Base-by-base conservation (phyloP, 2,329 filamentous ascomycete genomes). In the Coniella vitis region DNA sequence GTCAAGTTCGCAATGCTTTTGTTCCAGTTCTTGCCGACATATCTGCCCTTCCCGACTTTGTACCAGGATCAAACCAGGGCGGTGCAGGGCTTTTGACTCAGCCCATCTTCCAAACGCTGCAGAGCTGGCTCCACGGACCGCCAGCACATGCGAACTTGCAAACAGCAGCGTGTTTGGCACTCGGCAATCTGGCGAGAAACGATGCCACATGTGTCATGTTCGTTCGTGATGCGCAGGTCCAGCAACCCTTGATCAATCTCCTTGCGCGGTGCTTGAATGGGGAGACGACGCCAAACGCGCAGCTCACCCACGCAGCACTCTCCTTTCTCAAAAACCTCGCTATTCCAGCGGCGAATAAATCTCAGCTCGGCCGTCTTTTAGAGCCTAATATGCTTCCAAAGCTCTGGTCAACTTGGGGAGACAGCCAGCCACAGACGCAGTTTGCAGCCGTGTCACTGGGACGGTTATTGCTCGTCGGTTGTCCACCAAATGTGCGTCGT, bases 321-420 rank as follows among this genome's bases (percentile, higher is more conserved):
- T 75, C 78, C 7, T 82, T 83, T 57, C 72, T 83, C 52, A 83
- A 82, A 62, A 84, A 84, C 60, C 73, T 84, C 8, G 76, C 80
- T 21, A 78, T 84, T 44, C 77, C 79, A 0, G 49, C 63, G 0
- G 59, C 62, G 21, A 84, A 84, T 63, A 83, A 81, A 60, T 54
- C 68, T 2, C 41, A 64, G 0, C 66, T 84, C 1, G 74, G 74
- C 3, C 62, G 63, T 1, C 63, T 83, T 2, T 65, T 83, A 3
- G 65, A 69, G 5, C 57, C 65, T 0, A 48, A 56, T 3, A 63
- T 72, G 29, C 66, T 83, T 1, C 78, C 80, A 0, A 70, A 71
- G 1, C 66, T 83, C 44, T 80, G 78, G 72, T 60, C 65, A 9
- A 62, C 78, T 49, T 51, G 44, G 40, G 67, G 70, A 3, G 61